Evolutionary conservation across 164 flowering plant genomes (phyloP), one percentile per base, ranked within the genome.

Genomic region (Paratinospora sagittata): DNA sequence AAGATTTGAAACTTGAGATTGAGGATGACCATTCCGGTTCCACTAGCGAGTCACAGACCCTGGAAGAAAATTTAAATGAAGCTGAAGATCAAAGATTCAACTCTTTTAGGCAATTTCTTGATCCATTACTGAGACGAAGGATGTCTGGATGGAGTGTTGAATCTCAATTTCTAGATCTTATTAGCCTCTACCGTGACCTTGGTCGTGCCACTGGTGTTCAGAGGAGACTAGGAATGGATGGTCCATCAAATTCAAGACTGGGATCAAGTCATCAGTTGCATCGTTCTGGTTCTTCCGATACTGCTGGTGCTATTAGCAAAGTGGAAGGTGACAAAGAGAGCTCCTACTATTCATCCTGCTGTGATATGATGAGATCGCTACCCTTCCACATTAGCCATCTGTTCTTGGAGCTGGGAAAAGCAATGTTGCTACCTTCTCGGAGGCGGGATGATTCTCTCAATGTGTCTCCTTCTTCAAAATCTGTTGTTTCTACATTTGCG

Each of bases 351-450:
- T 78, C 85, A 52, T 90, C 97, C 47, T 90, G 96, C 75, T 85
- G 96, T 80, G 98, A 93, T 69, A 91, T 93, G 97, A 78, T 96
- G 74, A 82, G 85, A 68, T 91, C 97, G 36, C 89, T 96, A 72
- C 84, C 92, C 21, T 85, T 87, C 75, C 97, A 93, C 77, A 90
- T 91, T 27, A 86, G 89, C 61, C 92, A 91, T 84, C 77, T 96
- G 82, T 90, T 96, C 81, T 86, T 87, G 76, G 99, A 93, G 81
- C 74, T 96, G 83, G 99, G 98, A 58, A 96, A 96, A 78, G 90
- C 76, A 43, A 90, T 90, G 92, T 72, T 89, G 77, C 83, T 86
- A 75, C 99, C 99, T 77, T 84, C 97, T 71, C 96, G 98, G 37
- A 81, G 99, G 19, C 91, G 98, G 21, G 97, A 91, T 67, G 98